These are phyloP conservation scores for Berkeleyomyces basicola DNA, from an alignment of 2,329 filamentous ascomycete species.

Conservation along the genomic window DNA sequence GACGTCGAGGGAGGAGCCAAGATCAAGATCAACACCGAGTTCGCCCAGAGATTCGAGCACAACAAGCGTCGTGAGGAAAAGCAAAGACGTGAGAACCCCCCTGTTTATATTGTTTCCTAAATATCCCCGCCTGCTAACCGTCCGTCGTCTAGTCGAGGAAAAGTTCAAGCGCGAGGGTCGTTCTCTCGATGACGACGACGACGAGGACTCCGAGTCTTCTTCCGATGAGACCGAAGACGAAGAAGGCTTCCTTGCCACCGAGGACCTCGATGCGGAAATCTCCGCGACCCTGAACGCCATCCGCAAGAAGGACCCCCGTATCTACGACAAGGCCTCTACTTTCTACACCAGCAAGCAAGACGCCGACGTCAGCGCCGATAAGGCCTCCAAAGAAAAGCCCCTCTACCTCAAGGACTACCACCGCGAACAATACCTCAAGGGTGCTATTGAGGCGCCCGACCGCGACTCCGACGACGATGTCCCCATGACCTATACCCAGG, in stretches of 20 bases:
- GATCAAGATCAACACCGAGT: slow-evolving; percentile 82
- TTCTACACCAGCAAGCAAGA: slow-evolving; percentile 56
- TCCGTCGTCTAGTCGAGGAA: slow-evolving; percentile 54
- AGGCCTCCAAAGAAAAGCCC: slow-evolving; percentile 58
- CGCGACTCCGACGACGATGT: slow-evolving; percentile 23
- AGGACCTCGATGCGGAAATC: slow-evolving; percentile 73
- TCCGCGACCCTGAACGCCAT: slow-evolving; percentile 76
- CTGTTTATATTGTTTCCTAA: too few relatives aligned
- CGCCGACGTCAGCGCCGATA: slow-evolving; percentile 26
- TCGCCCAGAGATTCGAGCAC: slow-evolving; percentile 76
- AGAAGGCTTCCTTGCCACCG: slow-evolving; percentile 70
- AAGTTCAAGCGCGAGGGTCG: slow-evolving; percentile 58
- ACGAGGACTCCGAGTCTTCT: slow-evolving; percentile 41
- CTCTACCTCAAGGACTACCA: slow-evolving; percentile 85
- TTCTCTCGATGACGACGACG: slow-evolving; percentile 31
- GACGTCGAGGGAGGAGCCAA: slow-evolving; percentile 31
- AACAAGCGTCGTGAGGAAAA: slow-evolving; percentile 93
- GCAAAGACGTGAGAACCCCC: slow-evolving; percentile 39
- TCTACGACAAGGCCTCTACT: slow-evolving; percentile 65
- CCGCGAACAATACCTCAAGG: slow-evolving; percentile 65
- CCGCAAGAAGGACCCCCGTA: slow-evolving; percentile 72
- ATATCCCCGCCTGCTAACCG: background rate
- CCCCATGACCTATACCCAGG: slow-evolving; percentile 64
- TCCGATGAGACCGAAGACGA: slow-evolving; percentile 80
- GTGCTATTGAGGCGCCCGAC: slow-evolving; percentile 34